Evolutionary conservation across 352 stramenopile species (phyloP).

Genomic region (Pythium folliculosum): DNA sequence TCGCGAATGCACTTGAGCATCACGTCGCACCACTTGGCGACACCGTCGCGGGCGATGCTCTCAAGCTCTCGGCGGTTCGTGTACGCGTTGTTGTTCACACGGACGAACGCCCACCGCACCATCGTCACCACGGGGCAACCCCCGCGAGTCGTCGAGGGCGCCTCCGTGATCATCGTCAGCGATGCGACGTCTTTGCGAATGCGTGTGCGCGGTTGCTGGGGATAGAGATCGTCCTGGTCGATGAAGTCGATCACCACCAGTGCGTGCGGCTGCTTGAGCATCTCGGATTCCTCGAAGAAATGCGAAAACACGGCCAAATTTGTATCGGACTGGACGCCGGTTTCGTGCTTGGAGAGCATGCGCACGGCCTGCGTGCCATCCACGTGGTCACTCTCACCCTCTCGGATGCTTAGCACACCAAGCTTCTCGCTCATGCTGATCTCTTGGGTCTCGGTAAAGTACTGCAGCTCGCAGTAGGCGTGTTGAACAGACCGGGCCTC

Average conservation of each 20-base stretch:
- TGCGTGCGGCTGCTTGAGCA: slow-evolving; percentile 11
- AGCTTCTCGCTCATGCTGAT: slow-evolving; percentile 26
- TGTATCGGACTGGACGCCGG: slow-evolving; percentile 19
- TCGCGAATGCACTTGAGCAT: slow-evolving; percentile 14
- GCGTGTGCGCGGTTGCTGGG: slow-evolving; percentile 29
- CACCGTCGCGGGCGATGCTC: neutral
- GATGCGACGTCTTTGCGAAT: slow-evolving; percentile 38
- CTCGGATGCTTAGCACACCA: slow-evolving; percentile 21
- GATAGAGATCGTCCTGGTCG: slow-evolving; percentile 40
- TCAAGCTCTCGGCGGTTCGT: neutral
- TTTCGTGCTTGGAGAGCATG: slow-evolving; percentile 16
- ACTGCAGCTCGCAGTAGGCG: slow-evolving; percentile 8
- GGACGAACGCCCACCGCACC: slow-evolving; percentile 16
- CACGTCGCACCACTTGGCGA: slow-evolving; percentile 17
- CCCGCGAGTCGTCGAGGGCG: neutral
- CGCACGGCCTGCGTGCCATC: slow-evolving; percentile 1
- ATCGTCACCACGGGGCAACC: slow-evolving; percentile 9
- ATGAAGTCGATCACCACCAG: slow-evolving; percentile 33
- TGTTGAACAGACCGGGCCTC: neutral
- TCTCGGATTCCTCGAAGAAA: slow-evolving; percentile 4
- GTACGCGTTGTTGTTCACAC: slow-evolving; percentile 6
- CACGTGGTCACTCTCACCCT: slow-evolving; percentile 14
- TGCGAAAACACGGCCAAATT: slow-evolving; percentile 11
- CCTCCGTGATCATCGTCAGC: slow-evolving; percentile 4
- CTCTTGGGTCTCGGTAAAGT: slow-evolving; percentile 22